phyloP scores from a whole-genome alignment of 164 flowering plant genomes.

The Houttuynia cordata region DNA sequence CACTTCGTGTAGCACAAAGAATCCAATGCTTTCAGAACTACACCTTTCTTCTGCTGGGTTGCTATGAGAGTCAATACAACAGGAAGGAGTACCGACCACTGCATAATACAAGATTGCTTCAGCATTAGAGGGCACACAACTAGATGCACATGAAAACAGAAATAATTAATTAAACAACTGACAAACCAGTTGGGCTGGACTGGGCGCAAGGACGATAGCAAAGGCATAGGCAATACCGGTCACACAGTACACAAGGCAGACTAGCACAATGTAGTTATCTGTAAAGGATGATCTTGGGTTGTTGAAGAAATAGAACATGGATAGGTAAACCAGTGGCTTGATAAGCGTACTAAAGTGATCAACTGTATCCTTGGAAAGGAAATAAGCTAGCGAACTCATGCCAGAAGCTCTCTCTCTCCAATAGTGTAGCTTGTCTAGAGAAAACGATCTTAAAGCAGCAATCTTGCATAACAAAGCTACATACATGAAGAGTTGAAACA shows the following conservation, averaged over 20 bases:
- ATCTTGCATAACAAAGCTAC: conserved; percentile 85
- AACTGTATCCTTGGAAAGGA: conserved; percentile 75
- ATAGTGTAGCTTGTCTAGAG: conserved; percentile 75
- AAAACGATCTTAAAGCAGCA: conserved; percentile 82
- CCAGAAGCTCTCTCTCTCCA: conserved; percentile 91
- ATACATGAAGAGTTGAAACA: conserved; percentile 2
- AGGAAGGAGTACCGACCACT: conserved; percentile 97
- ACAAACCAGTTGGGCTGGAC: conserved; percentile 87
- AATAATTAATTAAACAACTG: not conserved
- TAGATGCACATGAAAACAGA: not conserved
- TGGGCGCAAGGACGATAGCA: conserved; percentile 68
- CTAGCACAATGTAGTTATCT: conserved; percentile 66
- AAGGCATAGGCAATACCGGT: conserved; percentile 86
- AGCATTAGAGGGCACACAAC: not conserved
- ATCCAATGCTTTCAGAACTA: conserved; percentile 22
- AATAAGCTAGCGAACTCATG: conserved; percentile 83
- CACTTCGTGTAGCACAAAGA: conserved; percentile 74
- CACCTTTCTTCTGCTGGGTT: conserved; percentile 28
- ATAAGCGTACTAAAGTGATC: conserved; percentile 75
- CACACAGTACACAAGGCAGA: conserved; percentile 88
- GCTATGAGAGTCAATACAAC: conserved; percentile 94
- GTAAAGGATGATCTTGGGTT: conserved; percentile 75
- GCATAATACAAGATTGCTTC: conserved; percentile 12
- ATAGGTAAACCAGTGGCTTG: conserved; percentile 87
- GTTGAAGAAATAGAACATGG: conserved; percentile 98